A percentile compares a stretch with the other conserved stretches of the same genome.
Conservation (phyloP, 2,329 filamentous ascomycete genomes). For the Nemania bipapillata region DNA sequence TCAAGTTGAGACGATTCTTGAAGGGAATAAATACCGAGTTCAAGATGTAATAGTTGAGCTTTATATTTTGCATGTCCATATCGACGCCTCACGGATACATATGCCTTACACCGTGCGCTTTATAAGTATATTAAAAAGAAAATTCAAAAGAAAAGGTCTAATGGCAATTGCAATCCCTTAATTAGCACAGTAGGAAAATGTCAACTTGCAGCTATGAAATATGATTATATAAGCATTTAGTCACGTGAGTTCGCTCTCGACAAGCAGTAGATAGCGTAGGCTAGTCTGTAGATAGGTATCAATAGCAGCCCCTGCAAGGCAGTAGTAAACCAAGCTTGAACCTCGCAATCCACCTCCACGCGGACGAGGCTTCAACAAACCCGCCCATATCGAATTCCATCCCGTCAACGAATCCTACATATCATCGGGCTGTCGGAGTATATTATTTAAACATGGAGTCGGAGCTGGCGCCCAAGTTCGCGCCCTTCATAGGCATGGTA, state of each 20-base stretch:
- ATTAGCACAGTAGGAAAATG: no score
- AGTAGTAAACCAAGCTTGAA: conserved; percentile 23
- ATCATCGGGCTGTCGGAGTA: not conserved
- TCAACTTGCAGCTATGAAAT: not conserved
- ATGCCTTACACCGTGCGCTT: not conserved
- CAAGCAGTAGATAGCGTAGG: not conserved
- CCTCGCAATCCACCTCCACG: conserved; percentile 9
- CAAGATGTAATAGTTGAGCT: not conserved
- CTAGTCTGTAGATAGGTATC: no score
- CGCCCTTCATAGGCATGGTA: conserved; percentile 90
- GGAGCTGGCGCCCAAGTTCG: conserved; percentile 79
- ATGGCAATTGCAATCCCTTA: no score
- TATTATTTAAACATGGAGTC: conserved; percentile 55
- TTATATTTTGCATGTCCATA: not conserved
- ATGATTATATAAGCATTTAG: conserved; percentile 21
- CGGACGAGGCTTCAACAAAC: conserved; percentile 24
- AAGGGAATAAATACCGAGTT: not conserved
- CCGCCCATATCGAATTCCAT: not conserved
- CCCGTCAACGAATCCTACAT: not conserved
- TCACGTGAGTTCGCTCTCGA: conserved; percentile 23
- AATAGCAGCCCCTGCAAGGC: conserved; percentile 33
- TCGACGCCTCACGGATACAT: not conserved
- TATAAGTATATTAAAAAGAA: no score
- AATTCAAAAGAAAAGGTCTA: not conserved
- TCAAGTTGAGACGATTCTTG: not conserved